Conservation (phyloP, 345 rosid genomes). For the Syzygium aqueum region DNA sequence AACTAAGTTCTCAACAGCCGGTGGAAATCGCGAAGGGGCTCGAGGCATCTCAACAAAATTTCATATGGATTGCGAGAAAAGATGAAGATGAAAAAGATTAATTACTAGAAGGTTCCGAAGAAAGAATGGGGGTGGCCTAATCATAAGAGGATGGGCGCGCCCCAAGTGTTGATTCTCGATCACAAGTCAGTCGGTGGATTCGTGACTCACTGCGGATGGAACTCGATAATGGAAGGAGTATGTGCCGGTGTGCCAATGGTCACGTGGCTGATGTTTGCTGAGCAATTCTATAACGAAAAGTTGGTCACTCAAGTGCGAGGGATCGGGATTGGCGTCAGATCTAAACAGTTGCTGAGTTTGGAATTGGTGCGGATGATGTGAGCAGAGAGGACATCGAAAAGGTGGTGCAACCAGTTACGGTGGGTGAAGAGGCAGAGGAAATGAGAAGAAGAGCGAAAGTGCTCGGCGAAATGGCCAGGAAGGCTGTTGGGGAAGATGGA, state of each 20-base stretch:
- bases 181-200: slow-evolving; percentile 10
- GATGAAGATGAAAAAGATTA: background rate
- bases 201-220: slow-evolving; percentile 21
- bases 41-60: slow-evolving; percentile 5
- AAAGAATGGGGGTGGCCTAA: background rate
- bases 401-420: background rate
- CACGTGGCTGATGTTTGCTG: slow-evolving; percentile 7
- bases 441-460: background rate
- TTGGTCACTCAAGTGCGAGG: background rate
- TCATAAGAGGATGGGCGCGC: slow-evolving; percentile 13
- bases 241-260: slow-evolving; percentile 16
- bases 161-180: slow-evolving; percentile 15
- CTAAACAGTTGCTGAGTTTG: background rate
- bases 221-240: slow-evolving; percentile 8
- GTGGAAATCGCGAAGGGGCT: slow-evolving; percentile 11
- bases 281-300: slow-evolving; percentile 3
- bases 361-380: background rate
- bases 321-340: background rate
- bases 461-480: slow-evolving; percentile 10
- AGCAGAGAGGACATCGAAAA: background rate
- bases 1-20: background rate
- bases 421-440: slow-evolving; percentile 2
- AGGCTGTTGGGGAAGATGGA: slow-evolving; percentile 23
- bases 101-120: slow-evolving; percentile 9
- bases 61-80: slow-evolving; percentile 4